Evolutionary conservation across 2,329 filamentous ascomycete species (phyloP), one percentile per base, ranked within the genome.

Genomic region (Cladophialophora carrionii): DNA sequence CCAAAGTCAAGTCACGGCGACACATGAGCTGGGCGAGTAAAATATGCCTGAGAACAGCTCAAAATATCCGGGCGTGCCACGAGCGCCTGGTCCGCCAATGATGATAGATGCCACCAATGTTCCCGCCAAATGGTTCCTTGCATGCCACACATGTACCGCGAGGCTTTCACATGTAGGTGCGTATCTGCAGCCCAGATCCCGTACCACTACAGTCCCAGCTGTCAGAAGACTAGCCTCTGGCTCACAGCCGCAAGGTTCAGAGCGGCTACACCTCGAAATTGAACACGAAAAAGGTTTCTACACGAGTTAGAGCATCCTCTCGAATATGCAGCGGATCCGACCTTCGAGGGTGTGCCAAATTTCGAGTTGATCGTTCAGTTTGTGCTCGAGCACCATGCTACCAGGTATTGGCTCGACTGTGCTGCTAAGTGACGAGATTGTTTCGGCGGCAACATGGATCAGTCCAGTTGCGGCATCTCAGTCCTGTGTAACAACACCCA

Each of bases 41-140:
- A 20, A 8, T 8, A 5, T 43, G 20, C 48, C 48, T 24, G 48
- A 8, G 20, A 17, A 10, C 9, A 17, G 29, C n/a, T 54, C n/a
- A 20, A 54, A 32, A 54, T 31, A 29, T 54, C 52, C 52, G 29
- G 22, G n/a, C 31, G 37, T 43, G 32, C 32, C 54, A 43, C 31
- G 10, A 46, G 54, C 54, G 54, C 34, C 22, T 43, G 32, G 54
- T 37, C 20, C 9, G 20, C 54, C 54, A 57, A 57, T 57, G 54
- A 43, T 24, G 20, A 9, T 9, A 8, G 5, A 29, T 22, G 22
- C 8, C 31, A 41, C 14, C n/a, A 4, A n/a, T 17, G 22, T 43
- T 57, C 4, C 32, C 32, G 54, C 54, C 54, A 9, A 26, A 20
- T 24, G 37, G 29, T 57, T 43, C 54, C 54, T 43, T 57, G 31